A percentile compares a stretch with the other conserved stretches of the same genome.
Conservation (phyloP, 202 grass and related monocot genomes). For the Digitaria exilis region DNA sequence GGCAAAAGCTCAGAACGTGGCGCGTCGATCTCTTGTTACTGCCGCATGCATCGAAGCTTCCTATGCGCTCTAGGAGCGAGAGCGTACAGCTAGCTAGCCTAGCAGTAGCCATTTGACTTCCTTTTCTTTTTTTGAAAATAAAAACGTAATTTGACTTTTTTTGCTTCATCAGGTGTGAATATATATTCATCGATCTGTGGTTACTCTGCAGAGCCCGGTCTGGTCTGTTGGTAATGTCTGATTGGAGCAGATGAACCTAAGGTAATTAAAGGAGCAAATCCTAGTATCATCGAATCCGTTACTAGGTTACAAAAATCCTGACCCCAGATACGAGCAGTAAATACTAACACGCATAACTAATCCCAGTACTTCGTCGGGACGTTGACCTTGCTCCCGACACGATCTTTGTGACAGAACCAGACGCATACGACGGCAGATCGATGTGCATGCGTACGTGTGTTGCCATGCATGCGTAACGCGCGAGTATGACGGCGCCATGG, state of each 20-base stretch:
- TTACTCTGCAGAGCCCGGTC: neutral
- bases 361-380: neutral
- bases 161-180: too few relatives aligned
- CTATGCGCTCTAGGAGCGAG: neutral
- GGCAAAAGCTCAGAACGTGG: neutral
- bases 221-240: neutral
- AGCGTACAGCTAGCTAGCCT: neutral
- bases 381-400: neutral
- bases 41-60: slow-evolving; percentile 7
- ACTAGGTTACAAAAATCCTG: neutral
- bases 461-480: too few relatives aligned
- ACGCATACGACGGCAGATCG: too few relatives aligned
- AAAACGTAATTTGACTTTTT: neutral
- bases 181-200: neutral
- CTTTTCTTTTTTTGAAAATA: too few relatives aligned
- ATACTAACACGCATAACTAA: neutral
- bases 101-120: neutral
- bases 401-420: too few relatives aligned
- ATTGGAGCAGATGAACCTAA: too few relatives aligned
- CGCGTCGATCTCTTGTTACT: too few relatives aligned
- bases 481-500: too few relatives aligned
- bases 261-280: neutral
- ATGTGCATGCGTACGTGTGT: too few relatives aligned
- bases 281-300: neutral
- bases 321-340: neutral